These are phyloP conservation scores for Discostella pseudostelligera DNA, from an alignment of 108 stramenopile genomes.

Conservation along the genomic window DNA sequence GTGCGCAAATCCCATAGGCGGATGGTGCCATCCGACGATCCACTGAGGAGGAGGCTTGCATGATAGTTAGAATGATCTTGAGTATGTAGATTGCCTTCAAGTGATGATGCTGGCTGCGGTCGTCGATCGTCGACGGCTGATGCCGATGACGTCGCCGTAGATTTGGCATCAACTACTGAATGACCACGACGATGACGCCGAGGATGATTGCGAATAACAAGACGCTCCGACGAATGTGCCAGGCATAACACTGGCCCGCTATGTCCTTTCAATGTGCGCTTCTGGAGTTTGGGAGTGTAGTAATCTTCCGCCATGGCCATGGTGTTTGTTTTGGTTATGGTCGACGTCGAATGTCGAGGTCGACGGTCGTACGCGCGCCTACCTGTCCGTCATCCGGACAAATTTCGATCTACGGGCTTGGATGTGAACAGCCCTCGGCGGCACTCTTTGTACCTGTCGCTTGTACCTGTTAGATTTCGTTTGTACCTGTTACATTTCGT, in stretches of 20 bases:
- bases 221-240: constrained; percentile 39
- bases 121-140: neutral
- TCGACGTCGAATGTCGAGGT: no score
- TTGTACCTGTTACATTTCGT: no score
- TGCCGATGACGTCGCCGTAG: neutral
- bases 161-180: neutral
- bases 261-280: constrained; percentile 43
- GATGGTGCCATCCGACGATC: constrained; percentile 80
- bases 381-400: no score
- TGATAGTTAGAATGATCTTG: constrained; percentile 1
- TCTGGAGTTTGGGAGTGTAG: constrained; percentile 29
- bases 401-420: no score
- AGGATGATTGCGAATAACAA: neutral
- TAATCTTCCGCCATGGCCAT: no score
- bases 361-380: no score
- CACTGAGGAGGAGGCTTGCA: constrained; percentile 60
- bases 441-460: no score
- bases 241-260: constrained; percentile 37
- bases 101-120: neutral
- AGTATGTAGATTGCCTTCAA: neutral
- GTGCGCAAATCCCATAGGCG: constrained; percentile 76
- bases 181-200: neutral
- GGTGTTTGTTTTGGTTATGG: no score
- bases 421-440: no score
- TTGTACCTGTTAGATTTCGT: no score